Percentiles rank a stretch among this genome's conserved stretches.
Conservation (phyloP, 2,329 filamentous ascomycete species). For the Penicillium sp. region DNA sequence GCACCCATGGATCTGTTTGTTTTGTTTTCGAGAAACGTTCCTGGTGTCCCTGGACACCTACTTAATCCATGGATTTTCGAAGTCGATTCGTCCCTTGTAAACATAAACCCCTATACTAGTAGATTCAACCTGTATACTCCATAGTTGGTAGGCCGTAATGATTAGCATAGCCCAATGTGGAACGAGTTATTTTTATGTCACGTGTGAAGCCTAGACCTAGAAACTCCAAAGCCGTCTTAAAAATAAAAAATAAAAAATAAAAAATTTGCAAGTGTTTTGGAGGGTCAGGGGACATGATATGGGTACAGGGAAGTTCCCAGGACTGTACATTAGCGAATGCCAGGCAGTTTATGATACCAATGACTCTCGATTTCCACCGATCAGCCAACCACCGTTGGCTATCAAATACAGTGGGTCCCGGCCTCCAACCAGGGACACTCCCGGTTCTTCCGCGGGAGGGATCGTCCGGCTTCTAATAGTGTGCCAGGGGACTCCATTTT, state of each 20-base stretch:
- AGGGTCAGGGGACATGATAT: not conserved
- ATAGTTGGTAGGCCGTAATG: not conserved
- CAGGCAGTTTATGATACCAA: no score
- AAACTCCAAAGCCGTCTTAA: not conserved
- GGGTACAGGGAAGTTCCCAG: not conserved
- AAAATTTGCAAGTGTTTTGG: not conserved
- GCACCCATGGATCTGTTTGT: not conserved
- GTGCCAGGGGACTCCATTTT: not conserved
- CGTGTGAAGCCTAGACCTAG: not conserved
- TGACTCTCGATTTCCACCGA: no score
- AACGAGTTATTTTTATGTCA: not conserved
- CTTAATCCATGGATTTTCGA: not conserved
- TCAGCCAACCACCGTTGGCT: no score
- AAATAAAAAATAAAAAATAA: not conserved
- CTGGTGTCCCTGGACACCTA: not conserved
- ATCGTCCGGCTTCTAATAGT: constrained; percentile 13
- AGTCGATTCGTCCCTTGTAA: not conserved
- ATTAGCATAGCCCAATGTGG: not conserved
- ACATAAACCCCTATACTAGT: not conserved
- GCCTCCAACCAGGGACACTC: constrained; percentile 14
- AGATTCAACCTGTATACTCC: not conserved
- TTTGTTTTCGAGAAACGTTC: not conserved
- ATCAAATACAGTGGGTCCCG: constrained; percentile 8
- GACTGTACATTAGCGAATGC: not conserved
- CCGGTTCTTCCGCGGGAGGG: constrained; percentile 17